Base-by-base conservation (phyloP, 352 stramenopile genomes). In the Phytophthora crassamura region DNA sequence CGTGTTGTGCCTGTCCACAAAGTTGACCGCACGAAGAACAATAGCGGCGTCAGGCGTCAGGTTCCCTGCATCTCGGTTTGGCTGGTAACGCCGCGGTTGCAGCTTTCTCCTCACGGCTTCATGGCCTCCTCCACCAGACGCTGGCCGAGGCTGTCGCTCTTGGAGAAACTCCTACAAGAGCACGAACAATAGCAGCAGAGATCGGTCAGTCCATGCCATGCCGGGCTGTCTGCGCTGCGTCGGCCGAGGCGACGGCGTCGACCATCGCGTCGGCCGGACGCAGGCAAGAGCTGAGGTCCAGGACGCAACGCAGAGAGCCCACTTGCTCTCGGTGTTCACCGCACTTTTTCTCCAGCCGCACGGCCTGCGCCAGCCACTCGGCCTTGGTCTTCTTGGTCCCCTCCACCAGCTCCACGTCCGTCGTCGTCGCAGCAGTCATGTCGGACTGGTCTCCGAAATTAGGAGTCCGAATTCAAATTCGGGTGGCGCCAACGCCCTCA, bases 141-240 rank as follows among this genome's bases (percentile, higher is more conserved):
- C 30, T 76, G 59, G n/a, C 54, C 74, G 18, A 76, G 64, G 47
- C 67, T 77, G 54, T 82, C 74, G 67, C 69, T 72, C 60, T 74
- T 79, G 42, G 67, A 66, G 62, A 82, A 82, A 40, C 71, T 66
- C 50, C 74, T 82, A 43, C 18, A 28, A 2, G 22, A 33, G 45
- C 14, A 40, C 50, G 42, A 67, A 56, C 50, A 67, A 59, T 59
- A 65, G 48, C 41, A 50, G 28, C 50, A 60, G 54, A 59, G 22
- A 3, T 25, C 22, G 22, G 22, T 25, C 22, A 25, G 22, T 25
- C n/a, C n/a, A n/a, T n/a, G n/a, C 22, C 22, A 25, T 25, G 22
- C 22, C 22, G 22, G 22, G 22, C 22, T 25, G 22, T 25, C 22
- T 25, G 22, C 22, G 22, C 22, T 25, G 22, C 22, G n/a, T n/a